Base-by-base conservation (phyloP, 768 basidiomycete genomes). In the Amanita polypyramis region DNA sequence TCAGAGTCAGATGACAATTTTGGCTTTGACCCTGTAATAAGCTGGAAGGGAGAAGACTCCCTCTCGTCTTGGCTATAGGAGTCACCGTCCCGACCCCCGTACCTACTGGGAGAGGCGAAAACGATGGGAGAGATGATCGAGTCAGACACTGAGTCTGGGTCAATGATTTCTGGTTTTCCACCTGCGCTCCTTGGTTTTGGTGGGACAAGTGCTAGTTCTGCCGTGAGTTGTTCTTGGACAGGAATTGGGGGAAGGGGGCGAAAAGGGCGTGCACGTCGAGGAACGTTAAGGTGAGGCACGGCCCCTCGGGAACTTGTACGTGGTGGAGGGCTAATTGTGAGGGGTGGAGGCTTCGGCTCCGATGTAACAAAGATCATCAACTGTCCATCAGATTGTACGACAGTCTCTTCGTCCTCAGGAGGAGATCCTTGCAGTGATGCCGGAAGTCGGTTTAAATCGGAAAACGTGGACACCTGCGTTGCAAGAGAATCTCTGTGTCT, bases 41-140 rank as follows among this genome's bases (percentile, higher is more conserved):
- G n/a, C n/a, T n/a, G 35, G 35, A 36, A 36, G 5, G 35, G 35
- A n/a, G n/a, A n/a, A n/a, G n/a, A n/a, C n/a, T n/a, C n/a, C n/a
- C n/a, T n/a, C n/a, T n/a, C n/a, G n/a, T n/a, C n/a, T n/a, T n/a
- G n/a, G n/a, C n/a, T n/a, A n/a, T n/a, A n/a, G n/a, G n/a, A n/a
- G 20, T 21, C 43, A 19, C 30, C 17, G 9, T 25, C 30, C 20
- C 43, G 21, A 17, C 32, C 23, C n/a, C 15, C 15, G 10, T 21
- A 14, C 34, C 14, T 12, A 46, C 34, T 4, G 20, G 21, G 17
- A 17, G 33, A 3, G 23, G 45, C 33, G 21, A 46, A 46, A 19
- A 46, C 34, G 14, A 46, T 46, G 12, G 45, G 45, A 15, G 45
- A 46, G 3, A 46, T 34, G 33, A 46, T 33, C 9, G 45, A 34